Evolutionary conservation across 768 basidiomycete genomes (phyloP), one percentile per base, ranked within the genome.

Genomic region (Cantharellus cinnabarinus): DNA sequence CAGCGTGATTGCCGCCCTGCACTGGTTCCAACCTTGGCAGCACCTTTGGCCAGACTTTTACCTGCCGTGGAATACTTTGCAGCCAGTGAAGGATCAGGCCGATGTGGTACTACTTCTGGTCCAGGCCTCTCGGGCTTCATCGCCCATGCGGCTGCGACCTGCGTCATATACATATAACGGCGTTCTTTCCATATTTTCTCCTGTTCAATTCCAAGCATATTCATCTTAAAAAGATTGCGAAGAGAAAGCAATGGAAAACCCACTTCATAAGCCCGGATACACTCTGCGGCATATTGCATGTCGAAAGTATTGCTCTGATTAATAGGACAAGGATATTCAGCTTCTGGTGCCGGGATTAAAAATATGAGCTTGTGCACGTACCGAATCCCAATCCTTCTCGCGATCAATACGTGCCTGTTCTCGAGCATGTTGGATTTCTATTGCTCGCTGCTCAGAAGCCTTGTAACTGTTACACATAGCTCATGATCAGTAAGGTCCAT

Each of bases 401-500:
- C 67, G 65, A 35, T 62, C 59, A 1, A 75, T 75, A 62, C 75
- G 74, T 15, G 80, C 81, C 42, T 85, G 84, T 42, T 85, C 81
- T 59, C 81, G 75, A 80, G 83, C 77, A 65, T 72, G 77, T 65
- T 80, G 74, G 64, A 86, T 64, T 60, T 87, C 82, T 63, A 75
- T 81, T 59, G 52, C 52, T 37, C 77, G 73, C 54, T 82, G 73
- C 65, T 85, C 82, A 62, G 84, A 83, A n/a, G 83, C 78, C 50
- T 73, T 74, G 60, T 69, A 62, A 15, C 63, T 64, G 37, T 29
- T 29, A 29, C 20, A 29, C 1, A 29, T 29, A 29, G 20, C 20
- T 29, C 20, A 29, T 29, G 20, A 29, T 29, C 20, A 29, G 20
- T 29, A 29, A 29, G 20, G 20, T 29, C 20, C 20, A 29, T 29